Evolutionary conservation across 495 filamentous ascomycete species (phyloP).

Genomic region (Glonium stellatum): DNA sequence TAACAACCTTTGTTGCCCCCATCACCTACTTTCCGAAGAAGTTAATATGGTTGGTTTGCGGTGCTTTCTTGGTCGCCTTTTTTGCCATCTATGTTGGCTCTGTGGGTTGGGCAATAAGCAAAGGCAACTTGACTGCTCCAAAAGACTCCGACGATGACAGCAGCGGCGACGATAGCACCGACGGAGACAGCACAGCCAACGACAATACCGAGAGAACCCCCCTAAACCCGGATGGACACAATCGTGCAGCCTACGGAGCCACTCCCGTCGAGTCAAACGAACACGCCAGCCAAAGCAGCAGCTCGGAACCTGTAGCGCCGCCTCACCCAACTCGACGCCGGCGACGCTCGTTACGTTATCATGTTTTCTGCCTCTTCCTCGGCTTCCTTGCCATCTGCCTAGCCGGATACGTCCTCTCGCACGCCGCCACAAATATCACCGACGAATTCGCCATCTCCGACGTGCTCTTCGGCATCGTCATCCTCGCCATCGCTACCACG

Average conservation of each 20-base stretch:
- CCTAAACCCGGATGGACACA: background rate
- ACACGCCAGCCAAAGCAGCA: background rate
- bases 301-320: background rate
- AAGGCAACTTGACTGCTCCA: constrained; percentile 38
- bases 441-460: constrained; percentile 40
- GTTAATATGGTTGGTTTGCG: constrained; percentile 31
- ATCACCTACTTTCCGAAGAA: constrained; percentile 30
- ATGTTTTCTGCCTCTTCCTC: constrained; percentile 41
- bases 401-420: constrained; percentile 29
- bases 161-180: constrained; percentile 21
- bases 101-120: constrained; percentile 42
- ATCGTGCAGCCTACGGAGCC: background rate
- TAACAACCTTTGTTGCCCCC: constrained; percentile 38
- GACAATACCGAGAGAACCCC: background rate
- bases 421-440: constrained; percentile 16
- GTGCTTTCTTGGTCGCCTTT: constrained; percentile 37
- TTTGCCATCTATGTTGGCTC: constrained; percentile 46
- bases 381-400: constrained; percentile 45
- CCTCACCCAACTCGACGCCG: constrained; percentile 6
- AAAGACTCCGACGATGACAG: constrained; percentile 36
- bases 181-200: no score
- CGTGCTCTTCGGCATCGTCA: constrained; percentile 45
- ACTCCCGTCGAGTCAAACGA: background rate
- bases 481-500: constrained; percentile 52
- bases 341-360: constrained; percentile 29